These are phyloP conservation scores for Ilex paraguariensis DNA, from an alignment of 305 asterid species.

Conservation along the genomic window DNA sequence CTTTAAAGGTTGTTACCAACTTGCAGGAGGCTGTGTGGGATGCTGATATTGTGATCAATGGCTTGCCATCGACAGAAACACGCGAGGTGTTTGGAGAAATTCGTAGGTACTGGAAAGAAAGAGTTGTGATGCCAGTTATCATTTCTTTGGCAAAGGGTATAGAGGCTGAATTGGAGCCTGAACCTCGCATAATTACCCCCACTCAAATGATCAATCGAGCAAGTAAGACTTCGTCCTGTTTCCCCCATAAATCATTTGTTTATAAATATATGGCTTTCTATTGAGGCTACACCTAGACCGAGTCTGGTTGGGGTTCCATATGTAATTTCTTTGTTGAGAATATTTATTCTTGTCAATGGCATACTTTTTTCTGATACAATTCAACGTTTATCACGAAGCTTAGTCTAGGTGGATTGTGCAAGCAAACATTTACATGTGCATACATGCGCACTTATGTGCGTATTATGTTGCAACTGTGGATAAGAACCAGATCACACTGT, in stretches of 20 bases:
- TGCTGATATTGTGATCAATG: constrained; percentile 83
- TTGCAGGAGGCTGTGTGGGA: constrained; percentile 95
- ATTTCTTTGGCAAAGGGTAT: constrained; percentile 83
- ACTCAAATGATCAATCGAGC: constrained; percentile 88
- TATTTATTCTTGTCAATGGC: too few species aligned
- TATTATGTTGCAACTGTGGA: too few species aligned
- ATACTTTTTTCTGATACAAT: too few species aligned
- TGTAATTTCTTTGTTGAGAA: too few species aligned
- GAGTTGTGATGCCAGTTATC: constrained; percentile 54
- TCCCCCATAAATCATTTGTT: neutral
- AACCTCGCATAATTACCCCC: constrained; percentile 74
- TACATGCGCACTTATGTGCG: too few species aligned
- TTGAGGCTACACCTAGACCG: too few species aligned
- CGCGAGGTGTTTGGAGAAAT: constrained; percentile 66
- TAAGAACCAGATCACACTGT: too few species aligned
- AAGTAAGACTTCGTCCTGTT: constrained; percentile 38
- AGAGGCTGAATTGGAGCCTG: constrained; percentile 76
- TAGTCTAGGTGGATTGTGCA: too few species aligned
- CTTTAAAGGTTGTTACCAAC: constrained; percentile 74
- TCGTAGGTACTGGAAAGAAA: constrained; percentile 69
- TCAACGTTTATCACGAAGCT: too few species aligned
- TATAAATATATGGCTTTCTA: too few species aligned
- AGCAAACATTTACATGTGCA: too few species aligned
- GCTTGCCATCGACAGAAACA: constrained; percentile 83
- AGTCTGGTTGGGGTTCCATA: too few species aligned